Base-by-base conservation (phyloP, 140 eudicot genomes). In the Cichorium intybus region DNA sequence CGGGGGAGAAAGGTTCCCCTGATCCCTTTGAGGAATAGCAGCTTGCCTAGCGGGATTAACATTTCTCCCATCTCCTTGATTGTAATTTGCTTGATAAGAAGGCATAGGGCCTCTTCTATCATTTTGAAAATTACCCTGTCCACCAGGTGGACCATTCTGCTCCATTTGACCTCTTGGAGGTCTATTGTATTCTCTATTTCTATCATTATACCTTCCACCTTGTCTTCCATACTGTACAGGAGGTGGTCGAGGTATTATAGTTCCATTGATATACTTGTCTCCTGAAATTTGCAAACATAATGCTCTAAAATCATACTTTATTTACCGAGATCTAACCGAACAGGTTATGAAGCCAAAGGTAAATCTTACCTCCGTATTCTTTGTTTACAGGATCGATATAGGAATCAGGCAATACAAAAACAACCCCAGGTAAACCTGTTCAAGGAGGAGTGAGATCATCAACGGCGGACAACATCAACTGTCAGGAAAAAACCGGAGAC, bases 331-430 rank as follows among this genome's bases (percentile, higher is more conserved):
- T 16, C 24, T 16, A 54, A 23, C 57, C 56, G 21, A 9, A 10
- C 2, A 23, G 24, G 15, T 43, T 12, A 33, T 61, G 10, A 37
- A 37, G 37, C n/a, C 3, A 11, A 20, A 24, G 20, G 27, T 18
- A 33, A 60, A 39, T 27, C 79, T 22, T 50, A 88, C 98, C 98
- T 79, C 98, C 96, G 66, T 92, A 92, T 62, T 92, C 93, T 70
- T 92, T 92, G 81, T 92, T 92, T 51, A 85, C 85, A 31, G 96
- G 96, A 75, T 92, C 98, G 27, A 88, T 83, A 68, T 92, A 92
- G 16, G 98, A 88, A 84, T 92, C 98, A 4, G 98, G 98, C 81
- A 92, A 67, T 26, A 92, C 79, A 77, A 92, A 92, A 4, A 88
- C 82, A 35, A 92, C 98, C 21, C 95, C 96, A 39, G 89, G 93